These are phyloP conservation scores for Mikania micrantha DNA, from an alignment of 129 eudicot species.

Conservation along the genomic window DNA sequence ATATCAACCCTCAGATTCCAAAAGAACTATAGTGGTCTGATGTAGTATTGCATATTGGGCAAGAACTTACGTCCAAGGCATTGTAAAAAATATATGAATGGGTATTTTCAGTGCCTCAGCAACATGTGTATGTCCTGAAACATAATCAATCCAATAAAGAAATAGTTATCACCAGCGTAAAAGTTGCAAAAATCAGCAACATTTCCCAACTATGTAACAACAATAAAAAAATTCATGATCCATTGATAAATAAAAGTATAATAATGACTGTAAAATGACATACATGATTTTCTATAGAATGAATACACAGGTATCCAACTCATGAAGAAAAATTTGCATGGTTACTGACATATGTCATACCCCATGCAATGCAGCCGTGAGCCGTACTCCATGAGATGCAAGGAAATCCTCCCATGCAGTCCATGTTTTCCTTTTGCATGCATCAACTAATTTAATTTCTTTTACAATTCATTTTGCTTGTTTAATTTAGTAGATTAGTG, in stretches of 20 bases:
- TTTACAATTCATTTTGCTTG: too few relatives aligned
- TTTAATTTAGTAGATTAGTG: too few relatives aligned
- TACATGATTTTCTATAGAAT: background rate
- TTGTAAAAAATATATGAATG: slow-evolving; percentile 91
- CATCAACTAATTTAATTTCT: too few relatives aligned
- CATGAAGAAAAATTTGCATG: background rate
- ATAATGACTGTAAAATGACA: background rate
- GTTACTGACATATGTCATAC: too few relatives aligned
- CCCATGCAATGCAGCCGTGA: too few relatives aligned
- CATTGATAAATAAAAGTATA: background rate
- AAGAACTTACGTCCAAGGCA: slow-evolving; percentile 99
- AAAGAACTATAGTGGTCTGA: background rate
- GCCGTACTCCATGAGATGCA: too few relatives aligned
- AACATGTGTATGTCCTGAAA: slow-evolving; percentile 93
- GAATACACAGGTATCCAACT: background rate
- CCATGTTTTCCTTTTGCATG: too few relatives aligned
- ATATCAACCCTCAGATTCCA: background rate
- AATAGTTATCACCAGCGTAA: background rate
- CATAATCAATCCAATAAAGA: background rate
- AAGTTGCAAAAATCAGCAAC: background rate
- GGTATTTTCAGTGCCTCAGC: slow-evolving; percentile 96
- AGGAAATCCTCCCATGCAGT: too few relatives aligned
- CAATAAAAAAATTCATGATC: background rate
- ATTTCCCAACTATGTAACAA: background rate
- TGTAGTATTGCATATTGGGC: background rate